These are phyloP conservation scores for Schizosaccharomyces versatilis DNA, from an alignment of 1,139 yeast genomes.

Conservation along the genomic window DNA sequence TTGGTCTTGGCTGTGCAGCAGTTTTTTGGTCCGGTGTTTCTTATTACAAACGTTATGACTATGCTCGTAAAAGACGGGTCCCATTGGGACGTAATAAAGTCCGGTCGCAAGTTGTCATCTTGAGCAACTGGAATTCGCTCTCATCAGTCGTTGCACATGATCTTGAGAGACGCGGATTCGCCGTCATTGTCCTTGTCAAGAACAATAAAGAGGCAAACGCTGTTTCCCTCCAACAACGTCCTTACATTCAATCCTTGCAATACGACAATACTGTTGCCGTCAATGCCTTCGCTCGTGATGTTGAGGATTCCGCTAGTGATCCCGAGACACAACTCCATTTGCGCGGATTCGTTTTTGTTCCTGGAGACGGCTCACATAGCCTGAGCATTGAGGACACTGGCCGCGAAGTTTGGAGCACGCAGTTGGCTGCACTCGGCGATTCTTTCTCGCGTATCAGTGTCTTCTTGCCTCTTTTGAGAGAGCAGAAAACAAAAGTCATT, in stretches of 20 bases:
- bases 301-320: background rate
- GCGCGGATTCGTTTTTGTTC: background rate
- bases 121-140: background rate
- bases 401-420: background rate
- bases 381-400: background rate
- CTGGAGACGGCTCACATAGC: background rate
- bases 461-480: background rate
- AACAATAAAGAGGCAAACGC: background rate
- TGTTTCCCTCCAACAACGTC: constrained; percentile 1
- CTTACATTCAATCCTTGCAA: background rate
- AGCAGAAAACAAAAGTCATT: background rate
- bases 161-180: background rate
- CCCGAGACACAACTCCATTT: background rate
- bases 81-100: background rate
- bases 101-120: background rate
- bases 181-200: background rate
- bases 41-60: constrained; percentile 1
- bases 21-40: background rate
- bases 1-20: background rate
- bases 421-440: background rate
- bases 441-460: background rate
- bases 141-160: background rate
- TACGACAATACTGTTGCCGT: background rate
- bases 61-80: background rate
- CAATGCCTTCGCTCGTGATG: background rate